Evolutionary conservation across 768 basidiomycete genomes (phyloP).

Genomic region (Tricholoma sp.): DNA sequence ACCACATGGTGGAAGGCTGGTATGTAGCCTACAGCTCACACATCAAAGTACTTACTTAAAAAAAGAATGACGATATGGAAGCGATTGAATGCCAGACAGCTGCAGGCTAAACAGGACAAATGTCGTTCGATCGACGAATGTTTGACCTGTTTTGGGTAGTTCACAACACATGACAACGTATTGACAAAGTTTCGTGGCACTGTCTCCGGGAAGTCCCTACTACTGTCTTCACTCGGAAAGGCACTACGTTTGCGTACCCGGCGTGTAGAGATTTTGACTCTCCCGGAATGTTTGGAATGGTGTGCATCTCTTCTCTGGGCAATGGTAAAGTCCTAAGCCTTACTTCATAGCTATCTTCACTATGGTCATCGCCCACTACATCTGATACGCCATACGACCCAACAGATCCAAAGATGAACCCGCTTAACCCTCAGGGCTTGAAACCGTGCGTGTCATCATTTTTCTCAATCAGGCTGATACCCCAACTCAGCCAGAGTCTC

Average conservation of each 20-base stretch:
- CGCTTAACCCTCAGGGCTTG: conserved; percentile 88
- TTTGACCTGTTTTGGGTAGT: no score
- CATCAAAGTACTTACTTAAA: no score
- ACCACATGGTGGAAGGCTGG: not conserved
- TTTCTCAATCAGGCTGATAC: not conserved
- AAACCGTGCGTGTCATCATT: conserved; percentile 68
- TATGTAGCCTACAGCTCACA: not conserved
- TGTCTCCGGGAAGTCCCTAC: no score
- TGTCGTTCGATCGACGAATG: no score
- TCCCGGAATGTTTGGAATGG: conserved; percentile 38
- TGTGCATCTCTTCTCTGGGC: conserved; percentile 12
- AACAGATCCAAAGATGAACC: conserved; percentile 77
- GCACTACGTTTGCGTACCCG: no score
- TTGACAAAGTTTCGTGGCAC: no score
- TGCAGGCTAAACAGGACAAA: no score
- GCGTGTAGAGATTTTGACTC: not conserved
- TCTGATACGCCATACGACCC: conserved; percentile 53
- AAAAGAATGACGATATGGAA: no score
- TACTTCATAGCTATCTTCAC: conserved; percentile 39
- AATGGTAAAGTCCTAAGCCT: no score
- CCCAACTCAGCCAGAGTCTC: not conserved
- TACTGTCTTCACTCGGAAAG: no score
- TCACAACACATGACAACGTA: no score
- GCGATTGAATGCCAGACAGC: no score
- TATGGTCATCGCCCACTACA: conserved; percentile 43